Evolutionary conservation across 805 yeast species (phyloP).

Genomic region (Myxozyma nipponensis): DNA sequence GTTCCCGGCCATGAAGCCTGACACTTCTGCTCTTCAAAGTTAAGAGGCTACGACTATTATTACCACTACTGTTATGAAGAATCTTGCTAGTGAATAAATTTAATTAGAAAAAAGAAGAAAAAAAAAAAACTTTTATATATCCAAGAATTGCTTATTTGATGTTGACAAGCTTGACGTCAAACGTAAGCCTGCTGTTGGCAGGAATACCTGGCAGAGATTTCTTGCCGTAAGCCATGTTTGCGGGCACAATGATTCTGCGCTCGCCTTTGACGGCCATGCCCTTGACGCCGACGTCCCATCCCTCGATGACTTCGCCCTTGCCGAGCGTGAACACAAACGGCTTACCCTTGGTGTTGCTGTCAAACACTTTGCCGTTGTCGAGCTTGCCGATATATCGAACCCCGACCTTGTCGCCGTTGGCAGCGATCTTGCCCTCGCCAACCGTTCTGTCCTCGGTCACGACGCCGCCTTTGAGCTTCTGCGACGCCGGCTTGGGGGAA

Average conservation of each 20-base stretch:
- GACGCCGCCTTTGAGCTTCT: slow-evolving; percentile 89
- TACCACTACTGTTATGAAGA: too few species aligned
- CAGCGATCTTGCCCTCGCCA: slow-evolving; percentile 86
- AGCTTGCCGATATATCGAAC: slow-evolving; percentile 97
- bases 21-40: slow-evolving; percentile 34
- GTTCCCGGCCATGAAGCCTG: slow-evolving; percentile 99
- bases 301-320: slow-evolving; percentile 97
- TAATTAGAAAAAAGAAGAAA: background rate
- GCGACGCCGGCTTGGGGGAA: slow-evolving; percentile 40
- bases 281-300: slow-evolving; percentile 97
- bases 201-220: slow-evolving; percentile 96
- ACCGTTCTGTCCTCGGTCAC: slow-evolving; percentile 84
- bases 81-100: background rate
- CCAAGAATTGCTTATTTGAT: background rate
- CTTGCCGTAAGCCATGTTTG: slow-evolving; percentile 94
- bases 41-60: too few species aligned
- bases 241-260: slow-evolving; percentile 94
- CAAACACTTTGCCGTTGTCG: slow-evolving; percentile 93
- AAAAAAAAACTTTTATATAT: background rate
- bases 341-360: slow-evolving; percentile 95
- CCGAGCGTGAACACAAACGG: slow-evolving; percentile 91
- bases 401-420: slow-evolving; percentile 85
- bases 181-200: slow-evolving; percentile 92
- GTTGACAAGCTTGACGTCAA: slow-evolving; percentile 46
- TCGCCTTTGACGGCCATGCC: slow-evolving; percentile 99